Evolutionary conservation across 805 yeast species (phyloP), one percentile per base, ranked within the genome.

Genomic region (Candida taoyuanica): DNA sequence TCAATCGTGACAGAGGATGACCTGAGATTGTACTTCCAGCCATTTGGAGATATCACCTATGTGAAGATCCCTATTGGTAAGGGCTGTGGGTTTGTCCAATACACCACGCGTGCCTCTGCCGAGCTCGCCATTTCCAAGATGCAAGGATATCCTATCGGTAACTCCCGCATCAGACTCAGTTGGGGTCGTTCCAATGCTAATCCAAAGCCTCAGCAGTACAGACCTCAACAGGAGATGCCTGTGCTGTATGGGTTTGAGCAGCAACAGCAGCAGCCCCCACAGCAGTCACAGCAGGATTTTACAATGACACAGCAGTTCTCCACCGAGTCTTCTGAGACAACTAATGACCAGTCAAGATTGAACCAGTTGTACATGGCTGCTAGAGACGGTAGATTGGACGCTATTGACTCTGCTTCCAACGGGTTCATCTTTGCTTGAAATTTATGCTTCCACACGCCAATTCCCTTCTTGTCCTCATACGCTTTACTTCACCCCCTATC

Each of bases 71-170:
- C 94, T 5, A 74, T 78, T 5, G 91, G 64, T 23, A 67, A 64
- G 48, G 85, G 84, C 44, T 86, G 95, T 63, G 96, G 95, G 1
- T 87, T 89, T 63, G 87, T 88, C 37, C 94, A 85, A 60, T 88
- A 74, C 58, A 74, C 78, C 29, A 76, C 81, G 37, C 69, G 95
- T 40, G 76, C 78, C 31, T 78, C 85, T 49, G 96, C 96, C 2
- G 96, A 89, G 61, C 71, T 71, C 38, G 95, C 96, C 9, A 84
- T 88, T 45, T 69, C 76, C 25, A 83, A 81, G 46, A 83, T 88
- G 94, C 95, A 88, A 62, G 95, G 95, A 8, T 85, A 78, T 56
- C 86, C 87, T 26, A 81, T 88, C 50, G 91, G 89, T 35, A 88
- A 85, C 41, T 81, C 85, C 40, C 72, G 91, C 44, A 79, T 88